Conservation (phyloP, 768 basidiomycete genomes). For the Russula sp. region DNA sequence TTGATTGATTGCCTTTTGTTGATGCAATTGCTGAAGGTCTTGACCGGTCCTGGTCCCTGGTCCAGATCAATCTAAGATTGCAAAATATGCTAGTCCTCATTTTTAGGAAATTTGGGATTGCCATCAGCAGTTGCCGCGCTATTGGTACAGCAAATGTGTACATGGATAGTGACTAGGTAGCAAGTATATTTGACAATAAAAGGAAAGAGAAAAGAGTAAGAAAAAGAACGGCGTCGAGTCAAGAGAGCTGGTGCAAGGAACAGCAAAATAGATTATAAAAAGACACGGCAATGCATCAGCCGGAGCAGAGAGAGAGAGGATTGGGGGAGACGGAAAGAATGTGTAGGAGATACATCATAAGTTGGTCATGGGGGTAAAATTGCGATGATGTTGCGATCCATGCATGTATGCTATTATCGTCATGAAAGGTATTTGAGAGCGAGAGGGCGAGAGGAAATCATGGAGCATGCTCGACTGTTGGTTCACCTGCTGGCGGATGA, state of each 20-base stretch:
- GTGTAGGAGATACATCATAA: constrained; percentile 10
- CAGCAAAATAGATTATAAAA: constrained; percentile 29
- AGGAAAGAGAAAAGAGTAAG: not conserved
- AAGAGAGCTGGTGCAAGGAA: constrained; percentile 7
- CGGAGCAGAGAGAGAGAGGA: not conserved
- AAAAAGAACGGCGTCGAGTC: not conserved
- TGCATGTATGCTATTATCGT: not conserved
- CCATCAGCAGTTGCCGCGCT: not conserved
- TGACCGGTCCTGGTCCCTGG: too few species aligned
- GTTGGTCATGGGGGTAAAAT: constrained; percentile 10
- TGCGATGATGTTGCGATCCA: not conserved
- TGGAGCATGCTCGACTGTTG: constrained; percentile 1
- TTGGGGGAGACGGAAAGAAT: not conserved
- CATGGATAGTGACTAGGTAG: constrained; percentile 6
- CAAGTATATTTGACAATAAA: constrained; percentile 9
- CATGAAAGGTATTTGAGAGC: not conserved
- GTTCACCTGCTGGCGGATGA: not conserved
- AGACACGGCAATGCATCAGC: not conserved
- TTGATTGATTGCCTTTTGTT: too few species aligned
- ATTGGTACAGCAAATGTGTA: constrained; percentile 10
- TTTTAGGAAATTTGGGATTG: not conserved
- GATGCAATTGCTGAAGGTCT: too few species aligned
- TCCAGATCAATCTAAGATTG: too few species aligned
- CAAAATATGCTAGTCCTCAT: too few species aligned
- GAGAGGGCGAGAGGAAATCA: not conserved